A percentile compares a stretch with the other conserved stretches of the same genome.
Conservation (phyloP, 2,329 filamentous ascomycete genomes). For the Amesomyces nigricolor region DNA sequence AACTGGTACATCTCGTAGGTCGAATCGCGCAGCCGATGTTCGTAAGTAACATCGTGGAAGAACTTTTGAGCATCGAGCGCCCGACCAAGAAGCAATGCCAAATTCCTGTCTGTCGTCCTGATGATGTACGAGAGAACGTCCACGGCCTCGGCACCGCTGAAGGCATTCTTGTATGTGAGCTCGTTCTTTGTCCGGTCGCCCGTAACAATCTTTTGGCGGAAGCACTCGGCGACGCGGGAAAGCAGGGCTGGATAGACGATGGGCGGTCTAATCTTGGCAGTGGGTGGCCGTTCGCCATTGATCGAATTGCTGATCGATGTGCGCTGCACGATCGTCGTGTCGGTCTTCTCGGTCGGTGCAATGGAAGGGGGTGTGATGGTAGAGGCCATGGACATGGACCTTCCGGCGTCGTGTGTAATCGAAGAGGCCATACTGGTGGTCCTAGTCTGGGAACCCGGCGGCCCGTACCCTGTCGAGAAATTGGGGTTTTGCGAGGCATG, state of each 20-base stretch:
- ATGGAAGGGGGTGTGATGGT: conserved; percentile 63
- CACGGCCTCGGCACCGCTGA: conserved; percentile 91
- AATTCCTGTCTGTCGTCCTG: conserved; percentile 89
- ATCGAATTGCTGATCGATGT: conserved; percentile 53
- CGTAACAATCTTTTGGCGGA: conserved; percentile 79
- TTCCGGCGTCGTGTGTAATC: conserved; percentile 43
- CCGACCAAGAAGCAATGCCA: conserved; percentile 83
- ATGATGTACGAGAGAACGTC: conserved; percentile 96
- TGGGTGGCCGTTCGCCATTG: conserved; percentile 52
- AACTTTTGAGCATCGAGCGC: conserved; percentile 97
- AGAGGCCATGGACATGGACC: conserved; percentile 92
- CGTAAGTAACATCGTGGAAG: conserved; percentile 98
- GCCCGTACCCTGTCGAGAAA: conserved; percentile 36
- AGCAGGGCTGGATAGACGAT: conserved; percentile 90
- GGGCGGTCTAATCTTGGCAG: conserved; percentile 63
- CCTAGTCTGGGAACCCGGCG: conserved; percentile 50
- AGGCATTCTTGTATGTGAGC: conserved; percentile 93
- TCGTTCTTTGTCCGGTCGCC: conserved; percentile 94
- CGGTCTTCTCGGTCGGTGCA: conserved; percentile 51
- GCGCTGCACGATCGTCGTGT: conserved; percentile 43
- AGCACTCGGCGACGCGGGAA: conserved; percentile 88
- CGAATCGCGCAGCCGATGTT: conserved; percentile 92
- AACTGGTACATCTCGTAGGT: conserved; percentile 95
- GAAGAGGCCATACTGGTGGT: conserved; percentile 59
- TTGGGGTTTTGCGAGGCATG: conserved; percentile 31